Percentiles rank a stretch among this genome's conserved stretches.
Evolutionary conservation across 805 yeast genomes (phyloP).

Genomic region (Vanderwaltozyma yarrowii): DNA sequence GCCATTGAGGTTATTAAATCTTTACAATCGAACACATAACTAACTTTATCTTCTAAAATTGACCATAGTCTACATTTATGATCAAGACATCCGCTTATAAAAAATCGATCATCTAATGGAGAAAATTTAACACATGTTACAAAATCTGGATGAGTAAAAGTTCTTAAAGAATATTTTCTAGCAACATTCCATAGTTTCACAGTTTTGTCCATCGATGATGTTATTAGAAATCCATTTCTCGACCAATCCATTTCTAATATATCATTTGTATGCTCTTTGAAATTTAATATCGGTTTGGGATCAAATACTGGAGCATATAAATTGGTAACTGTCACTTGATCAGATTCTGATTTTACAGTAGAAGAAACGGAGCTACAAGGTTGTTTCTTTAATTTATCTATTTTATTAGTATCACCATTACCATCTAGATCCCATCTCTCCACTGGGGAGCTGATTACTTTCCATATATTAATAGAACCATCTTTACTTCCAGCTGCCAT

Average conservation of each 20-base stretch:
- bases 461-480: slow-evolving; percentile 60
- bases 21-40: slow-evolving; percentile 49
- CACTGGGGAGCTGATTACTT: slow-evolving; percentile 62
- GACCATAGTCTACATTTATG: slow-evolving; percentile 72
- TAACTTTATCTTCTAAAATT: slow-evolving; percentile 58
- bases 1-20: slow-evolving; percentile 66
- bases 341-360: not conserved
- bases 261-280: slow-evolving; percentile 58
- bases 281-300: slow-evolving; percentile 48
- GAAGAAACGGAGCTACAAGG: not conserved
- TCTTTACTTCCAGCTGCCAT: slow-evolving; percentile 81
- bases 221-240: slow-evolving; percentile 65
- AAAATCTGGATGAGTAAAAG: slow-evolving; percentile 64
- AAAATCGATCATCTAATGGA: slow-evolving; percentile 79
- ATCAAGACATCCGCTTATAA: slow-evolving; percentile 73
- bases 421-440: slow-evolving; percentile 44
- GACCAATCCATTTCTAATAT: slow-evolving; percentile 78
- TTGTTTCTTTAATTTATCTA: not conserved
- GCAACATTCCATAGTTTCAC: slow-evolving; percentile 82
- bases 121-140: slow-evolving; percentile 75
- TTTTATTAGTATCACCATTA: not conserved
- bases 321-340: slow-evolving; percentile 1
- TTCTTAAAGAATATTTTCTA: slow-evolving; percentile 51
- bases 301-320: slow-evolving; percentile 71
- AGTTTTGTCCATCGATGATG: slow-evolving; percentile 80